Evolutionary conservation across 2,329 filamentous ascomycete species (phyloP).

Genomic region (Fonsecaea pugnacius): DNA sequence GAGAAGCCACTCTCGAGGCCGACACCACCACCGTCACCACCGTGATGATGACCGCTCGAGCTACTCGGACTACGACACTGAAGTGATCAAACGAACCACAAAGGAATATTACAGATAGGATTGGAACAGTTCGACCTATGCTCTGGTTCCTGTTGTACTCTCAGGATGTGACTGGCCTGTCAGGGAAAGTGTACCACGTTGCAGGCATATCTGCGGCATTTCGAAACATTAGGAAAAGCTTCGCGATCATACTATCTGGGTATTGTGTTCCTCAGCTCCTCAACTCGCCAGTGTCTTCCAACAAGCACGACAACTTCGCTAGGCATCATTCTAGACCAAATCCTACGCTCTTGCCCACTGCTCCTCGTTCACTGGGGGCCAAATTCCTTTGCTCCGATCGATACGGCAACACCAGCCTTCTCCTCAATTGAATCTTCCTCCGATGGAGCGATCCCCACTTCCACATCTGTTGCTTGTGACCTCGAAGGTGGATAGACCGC

Average conservation of each 20-base stretch:
- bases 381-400: slow-evolving; percentile 26
- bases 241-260: slow-evolving; percentile 8
- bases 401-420: slow-evolving; percentile 26
- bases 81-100: slow-evolving; percentile 15
- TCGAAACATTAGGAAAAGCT: neutral
- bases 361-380: neutral
- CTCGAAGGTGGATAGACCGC: slow-evolving; percentile 46
- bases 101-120: slow-evolving; percentile 29
- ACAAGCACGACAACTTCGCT: neutral
- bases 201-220: neutral
- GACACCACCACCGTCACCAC: slow-evolving; percentile 21
- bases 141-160: neutral
- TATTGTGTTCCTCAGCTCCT: slow-evolving; percentile 1
- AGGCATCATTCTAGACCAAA: neutral
- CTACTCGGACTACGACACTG: slow-evolving; percentile 27
- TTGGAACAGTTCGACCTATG: neutral
- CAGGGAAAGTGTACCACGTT: neutral
- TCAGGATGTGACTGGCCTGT: neutral
- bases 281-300: neutral
- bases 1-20: slow-evolving; percentile 14
- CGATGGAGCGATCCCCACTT: slow-evolving; percentile 23
- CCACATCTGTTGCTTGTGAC: slow-evolving; percentile 23
- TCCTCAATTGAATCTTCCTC: slow-evolving; percentile 26
- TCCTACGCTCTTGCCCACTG: neutral
- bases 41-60: slow-evolving; percentile 29